Conservation (phyloP, 495 filamentous ascomycete species). For the Terfezia claveryi region DNA sequence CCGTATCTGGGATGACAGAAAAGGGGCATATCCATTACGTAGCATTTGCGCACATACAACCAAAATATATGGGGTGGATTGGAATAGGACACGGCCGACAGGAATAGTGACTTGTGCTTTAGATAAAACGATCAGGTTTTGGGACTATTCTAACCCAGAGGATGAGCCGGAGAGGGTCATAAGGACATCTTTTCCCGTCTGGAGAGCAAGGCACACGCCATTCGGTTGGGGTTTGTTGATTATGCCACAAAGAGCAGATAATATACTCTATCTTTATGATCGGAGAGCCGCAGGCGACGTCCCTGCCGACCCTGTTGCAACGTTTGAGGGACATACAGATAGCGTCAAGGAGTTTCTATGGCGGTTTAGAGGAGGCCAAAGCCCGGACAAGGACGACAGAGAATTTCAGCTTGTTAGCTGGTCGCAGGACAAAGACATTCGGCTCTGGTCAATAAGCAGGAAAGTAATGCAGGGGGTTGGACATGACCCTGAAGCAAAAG, state of each 20-base stretch:
- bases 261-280: constrained; percentile 70
- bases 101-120: constrained; percentile 70
- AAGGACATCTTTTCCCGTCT: constrained; percentile 64
- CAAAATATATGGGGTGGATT: constrained; percentile 91
- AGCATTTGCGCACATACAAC: constrained; percentile 81
- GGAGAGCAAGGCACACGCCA: constrained; percentile 83
- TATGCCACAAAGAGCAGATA: constrained; percentile 77
- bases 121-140: constrained; percentile 84
- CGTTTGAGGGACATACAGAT: constrained; percentile 61
- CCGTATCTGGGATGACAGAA: constrained; percentile 77
- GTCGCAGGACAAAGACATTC: constrained; percentile 66
- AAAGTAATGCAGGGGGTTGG: constrained; percentile 49
- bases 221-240: constrained; percentile 73
- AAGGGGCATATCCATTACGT: constrained; percentile 52
- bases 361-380: constrained; percentile 54
- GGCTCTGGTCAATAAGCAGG: constrained; percentile 50
- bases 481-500: constrained; percentile 40
- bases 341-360: constrained; percentile 89
- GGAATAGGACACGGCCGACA: constrained; percentile 54
- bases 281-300: constrained; percentile 29
- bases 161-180: constrained; percentile 53
- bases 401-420: constrained; percentile 90
- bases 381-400: constrained; percentile 51
- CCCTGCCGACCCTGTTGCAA: constrained; percentile 36
- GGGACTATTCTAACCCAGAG: constrained; percentile 49